Evolutionary conservation across 495 filamentous ascomycete species (phyloP), one percentile per base, ranked within the genome.

Genomic region (Aspergillus carlsbadensis): DNA sequence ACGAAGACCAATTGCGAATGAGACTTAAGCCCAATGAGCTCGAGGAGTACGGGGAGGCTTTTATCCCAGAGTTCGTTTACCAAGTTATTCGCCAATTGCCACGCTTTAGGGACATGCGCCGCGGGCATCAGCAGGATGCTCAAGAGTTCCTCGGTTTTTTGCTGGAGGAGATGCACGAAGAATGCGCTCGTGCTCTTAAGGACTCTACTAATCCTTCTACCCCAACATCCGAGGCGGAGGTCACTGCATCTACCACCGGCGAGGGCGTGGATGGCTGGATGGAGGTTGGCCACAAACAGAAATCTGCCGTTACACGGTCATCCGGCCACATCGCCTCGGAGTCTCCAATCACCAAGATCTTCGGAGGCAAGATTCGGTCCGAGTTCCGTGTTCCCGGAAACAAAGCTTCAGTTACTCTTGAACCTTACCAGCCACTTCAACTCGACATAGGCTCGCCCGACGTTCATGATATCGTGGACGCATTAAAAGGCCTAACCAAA

Each of bases 91-190:
- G 86, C 56, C 85, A 87, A 60, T 75, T 96, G 41, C 90, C 91
- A 39, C 85, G 91, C 43, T 98, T 98, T 71, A 82, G 90, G 18
- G 87, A 88, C 63, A 97, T 98, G 94, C 82, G 87, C 66, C 87
- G 92, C 46, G 94, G 94, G 2, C 95, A 98, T 55, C 94, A 98
- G 67, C 92, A 98, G 78, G 94, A 98, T 75, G 95, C 95, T 8
- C 91, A 98, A 67, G 94, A 98, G 59, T 98, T 98, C 69, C 77
- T 98, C 6, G 95, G 94, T 0, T 97, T 98, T 62, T 78, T 98
- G 35, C 79, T 98, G 7, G 92, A 96, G 61, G 89, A 90, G 47
- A 82, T 98, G 41, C 92, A 98, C 64, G 92, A 97, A 53, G 94
- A 98, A 70, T 96, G 91, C 63, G 81, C 84, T 34, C 81, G 86